These are phyloP conservation scores for Ogataea populi-albae DNA, from an alignment of 805 yeast genomes.

Conservation along the genomic window DNA sequence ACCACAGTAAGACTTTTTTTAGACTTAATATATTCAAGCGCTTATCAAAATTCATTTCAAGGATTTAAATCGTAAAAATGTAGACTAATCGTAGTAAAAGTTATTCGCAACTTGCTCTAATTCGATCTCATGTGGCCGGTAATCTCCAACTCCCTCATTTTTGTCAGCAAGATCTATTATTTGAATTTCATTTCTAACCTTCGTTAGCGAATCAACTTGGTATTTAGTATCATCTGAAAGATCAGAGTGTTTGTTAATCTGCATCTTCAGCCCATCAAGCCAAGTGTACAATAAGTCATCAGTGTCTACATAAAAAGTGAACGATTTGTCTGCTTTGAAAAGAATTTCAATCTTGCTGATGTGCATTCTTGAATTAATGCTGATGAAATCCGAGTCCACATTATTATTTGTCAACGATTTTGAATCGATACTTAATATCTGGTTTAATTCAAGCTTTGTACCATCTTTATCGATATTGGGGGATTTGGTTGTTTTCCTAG, in stretches of 20 bases:
- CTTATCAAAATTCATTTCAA: neutral
- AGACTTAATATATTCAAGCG: no score
- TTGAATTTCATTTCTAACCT: conserved; percentile 49
- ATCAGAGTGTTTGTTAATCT: conserved; percentile 36
- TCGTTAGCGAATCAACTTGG: conserved; percentile 43
- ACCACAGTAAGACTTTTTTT: no score
- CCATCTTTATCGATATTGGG: conserved; percentile 64
- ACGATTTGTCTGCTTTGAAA: conserved; percentile 26
- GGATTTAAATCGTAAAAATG: no score
- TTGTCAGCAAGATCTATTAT: conserved; percentile 39
- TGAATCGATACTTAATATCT: conserved; percentile 49
- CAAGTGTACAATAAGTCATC: conserved; percentile 66
- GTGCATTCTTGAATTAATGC: conserved; percentile 50
- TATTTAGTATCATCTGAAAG: conserved; percentile 42
- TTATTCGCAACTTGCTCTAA: conserved; percentile 10
- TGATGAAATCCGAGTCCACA: conserved; percentile 44
- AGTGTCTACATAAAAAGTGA: conserved; percentile 69
- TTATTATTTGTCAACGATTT: conserved; percentile 42
- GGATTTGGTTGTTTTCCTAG: conserved; percentile 39
- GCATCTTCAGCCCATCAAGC: conserved; percentile 71
- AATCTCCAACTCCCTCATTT: conserved; percentile 2
- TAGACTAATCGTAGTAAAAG: conserved; percentile 18
- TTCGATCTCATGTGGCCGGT: conserved; percentile 6
- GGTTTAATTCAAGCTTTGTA: conserved; percentile 47
- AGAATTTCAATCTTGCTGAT: conserved; percentile 25